These are phyloP conservation scores for Leccinum variicolor DNA, from an alignment of 768 basidiomycete genomes.

Conservation along the genomic window DNA sequence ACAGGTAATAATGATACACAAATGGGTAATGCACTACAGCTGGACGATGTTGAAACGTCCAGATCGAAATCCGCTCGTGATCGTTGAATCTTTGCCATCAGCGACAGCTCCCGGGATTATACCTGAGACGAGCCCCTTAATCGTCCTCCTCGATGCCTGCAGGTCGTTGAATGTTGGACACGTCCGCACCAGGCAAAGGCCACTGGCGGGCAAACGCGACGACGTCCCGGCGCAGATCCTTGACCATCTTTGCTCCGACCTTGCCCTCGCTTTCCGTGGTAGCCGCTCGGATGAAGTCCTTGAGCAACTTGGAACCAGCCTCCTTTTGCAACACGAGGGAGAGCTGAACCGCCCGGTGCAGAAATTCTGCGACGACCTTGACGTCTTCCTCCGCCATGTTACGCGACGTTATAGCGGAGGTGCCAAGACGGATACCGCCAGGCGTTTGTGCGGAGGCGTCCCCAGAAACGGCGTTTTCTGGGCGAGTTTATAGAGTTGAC, in stretches of 20 bases:
- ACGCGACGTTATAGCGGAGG: constrained; percentile 91
- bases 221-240: constrained; percentile 77
- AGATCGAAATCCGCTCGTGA: constrained; percentile 31
- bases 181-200: constrained; percentile 88
- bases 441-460: constrained; percentile 94
- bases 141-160: constrained; percentile 60
- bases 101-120: constrained; percentile 2
- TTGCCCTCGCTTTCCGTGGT: constrained; percentile 65
- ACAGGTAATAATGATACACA: constrained; percentile 4
- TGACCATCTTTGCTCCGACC: constrained; percentile 67
- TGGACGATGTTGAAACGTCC: constrained; percentile 35
- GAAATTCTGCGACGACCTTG: constrained; percentile 81
- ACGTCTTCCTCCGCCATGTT: constrained; percentile 89
- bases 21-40: background rate
- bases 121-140: constrained; percentile 9
- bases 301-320: constrained; percentile 90
- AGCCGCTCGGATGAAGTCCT: constrained; percentile 90
- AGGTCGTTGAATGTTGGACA: constrained; percentile 47
- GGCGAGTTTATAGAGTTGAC: background rate
- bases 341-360: constrained; percentile 93
- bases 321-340: constrained; percentile 89
- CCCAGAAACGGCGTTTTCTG: constrained; percentile 96
- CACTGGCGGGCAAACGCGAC: constrained; percentile 75
- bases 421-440: constrained; percentile 96
- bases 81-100: constrained; percentile 51